phyloP scores from a whole-genome alignment of 2,329 filamentous ascomycete genomes.

The Diplocarpon mali region DNA sequence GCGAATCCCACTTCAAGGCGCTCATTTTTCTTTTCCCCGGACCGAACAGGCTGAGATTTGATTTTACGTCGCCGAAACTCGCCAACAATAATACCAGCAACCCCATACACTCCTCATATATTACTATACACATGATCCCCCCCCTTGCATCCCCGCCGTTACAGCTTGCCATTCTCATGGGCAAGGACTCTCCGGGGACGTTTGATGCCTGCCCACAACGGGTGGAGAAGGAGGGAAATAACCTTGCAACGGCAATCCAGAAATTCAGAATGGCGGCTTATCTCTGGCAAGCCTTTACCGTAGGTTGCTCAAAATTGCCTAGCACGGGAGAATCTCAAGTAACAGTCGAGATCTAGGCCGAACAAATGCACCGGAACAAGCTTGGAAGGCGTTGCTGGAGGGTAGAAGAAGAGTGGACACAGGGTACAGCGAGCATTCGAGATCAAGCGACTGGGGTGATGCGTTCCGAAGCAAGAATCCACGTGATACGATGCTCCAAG shows the following conservation, averaged over 20 bases:
- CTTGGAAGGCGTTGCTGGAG: constrained; percentile 78
- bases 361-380: constrained; percentile 88
- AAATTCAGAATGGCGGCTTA: constrained; percentile 96
- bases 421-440: constrained; percentile 64
- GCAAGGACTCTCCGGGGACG: constrained; percentile 74
- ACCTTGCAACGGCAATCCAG: constrained; percentile 64
- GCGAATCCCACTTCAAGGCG: constrained; percentile 82
- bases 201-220: constrained; percentile 75
- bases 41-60: constrained; percentile 77
- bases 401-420: constrained; percentile 91
- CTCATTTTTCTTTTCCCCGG: constrained; percentile 74
- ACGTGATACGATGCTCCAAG: constrained; percentile 72
- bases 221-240: constrained; percentile 69
- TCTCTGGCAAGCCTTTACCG: constrained; percentile 89
- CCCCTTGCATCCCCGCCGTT: constrained; percentile 69
- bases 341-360: constrained; percentile 37
- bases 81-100: constrained; percentile 55
- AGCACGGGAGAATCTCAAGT: background rate
- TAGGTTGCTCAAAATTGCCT: constrained; percentile 1
- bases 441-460: constrained; percentile 62
- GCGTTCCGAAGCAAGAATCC: constrained; percentile 84
- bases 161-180: constrained; percentile 79
- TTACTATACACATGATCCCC: constrained; percentile 80
- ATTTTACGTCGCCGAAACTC: constrained; percentile 76
- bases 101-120: constrained; percentile 64